Percentiles rank a stretch among this genome's conserved stretches.
phyloP scores from a whole-genome alignment of 306 rosid genomes.

The Vicia sativa region DNA sequence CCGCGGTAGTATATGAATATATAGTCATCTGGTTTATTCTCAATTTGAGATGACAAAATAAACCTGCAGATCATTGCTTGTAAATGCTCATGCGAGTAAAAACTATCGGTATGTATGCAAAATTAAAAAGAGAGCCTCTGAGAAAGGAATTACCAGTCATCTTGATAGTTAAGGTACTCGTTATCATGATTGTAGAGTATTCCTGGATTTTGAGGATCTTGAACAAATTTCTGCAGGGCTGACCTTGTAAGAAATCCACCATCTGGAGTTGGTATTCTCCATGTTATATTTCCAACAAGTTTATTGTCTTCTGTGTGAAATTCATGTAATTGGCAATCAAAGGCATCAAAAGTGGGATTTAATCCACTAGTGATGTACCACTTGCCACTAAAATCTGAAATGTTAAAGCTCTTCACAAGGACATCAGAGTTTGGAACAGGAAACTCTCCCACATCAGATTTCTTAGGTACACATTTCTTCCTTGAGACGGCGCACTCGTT shows the following conservation, averaged over 20 bases:
- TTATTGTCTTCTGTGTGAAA: constrained; percentile 69
- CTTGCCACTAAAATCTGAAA: constrained; percentile 79
- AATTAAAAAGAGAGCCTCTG: not conserved
- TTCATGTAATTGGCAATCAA: constrained; percentile 90
- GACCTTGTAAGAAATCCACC: constrained; percentile 85
- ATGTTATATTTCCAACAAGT: constrained; percentile 77
- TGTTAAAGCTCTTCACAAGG: constrained; percentile 75
- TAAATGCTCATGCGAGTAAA: constrained; percentile 22
- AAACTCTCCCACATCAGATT: constrained; percentile 95
- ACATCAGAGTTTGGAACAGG: constrained; percentile 77
- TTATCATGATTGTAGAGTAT: constrained; percentile 90
- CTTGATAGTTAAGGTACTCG: constrained; percentile 95
- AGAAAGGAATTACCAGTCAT: constrained; percentile 73
- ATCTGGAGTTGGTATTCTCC: constrained; percentile 91
- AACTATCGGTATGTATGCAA: too few relatives aligned
- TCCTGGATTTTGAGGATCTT: constrained; percentile 83
- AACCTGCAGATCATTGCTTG: constrained; percentile 57
- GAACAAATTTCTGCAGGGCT: constrained; percentile 76
- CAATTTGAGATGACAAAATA: constrained; percentile 71
- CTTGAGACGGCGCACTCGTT: constrained; percentile 94
- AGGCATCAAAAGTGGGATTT: constrained; percentile 81
- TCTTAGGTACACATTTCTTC: constrained; percentile 91
- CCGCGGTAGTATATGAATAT: constrained; percentile 89
- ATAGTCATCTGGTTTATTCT: constrained; percentile 77
- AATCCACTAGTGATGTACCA: constrained; percentile 93